A percentile compares a stretch with the other conserved stretches of the same genome.
Conservation (phyloP, 495 filamentous ascomycete genomes). For the Penicillium desertorum region DNA sequence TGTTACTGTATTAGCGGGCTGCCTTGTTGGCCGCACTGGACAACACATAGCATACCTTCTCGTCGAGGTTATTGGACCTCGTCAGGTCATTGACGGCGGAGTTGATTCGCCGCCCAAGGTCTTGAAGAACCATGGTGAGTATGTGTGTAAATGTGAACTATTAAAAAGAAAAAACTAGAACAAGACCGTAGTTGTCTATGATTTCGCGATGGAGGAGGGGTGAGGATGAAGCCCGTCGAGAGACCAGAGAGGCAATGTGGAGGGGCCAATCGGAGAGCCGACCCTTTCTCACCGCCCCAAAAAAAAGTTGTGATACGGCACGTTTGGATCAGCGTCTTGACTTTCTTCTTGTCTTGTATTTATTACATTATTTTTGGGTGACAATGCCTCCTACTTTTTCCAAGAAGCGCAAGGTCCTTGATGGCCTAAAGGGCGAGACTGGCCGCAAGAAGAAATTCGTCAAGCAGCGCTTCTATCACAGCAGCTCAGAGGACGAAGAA, state of each 20-base stretch:
- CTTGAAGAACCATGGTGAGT: conserved; percentile 89
- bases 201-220: conserved; percentile 23
- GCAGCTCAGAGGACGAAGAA: conserved; percentile 62
- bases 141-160: not conserved
- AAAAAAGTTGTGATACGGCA: conserved; percentile 34
- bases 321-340: conserved; percentile 9
- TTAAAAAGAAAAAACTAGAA: conserved; percentile 11
- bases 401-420: conserved; percentile 61
- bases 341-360: conserved; percentile 11
- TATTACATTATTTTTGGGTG: conserved; percentile 14
- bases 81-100: conserved; percentile 93
- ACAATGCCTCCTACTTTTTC: conserved; percentile 44
- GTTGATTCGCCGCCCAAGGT: conserved; percentile 97
- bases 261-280: conserved; percentile 42
- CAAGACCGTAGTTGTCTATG: conserved; percentile 8
- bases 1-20: conserved; percentile 36
- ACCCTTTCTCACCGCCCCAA: conserved; percentile 28
- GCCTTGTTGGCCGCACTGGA: conserved; percentile 5
- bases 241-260: conserved; percentile 31
- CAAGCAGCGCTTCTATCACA: conserved; percentile 70
- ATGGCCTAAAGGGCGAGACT: conserved; percentile 54
- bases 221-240: conserved; percentile 24
- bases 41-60: conserved; percentile 65
- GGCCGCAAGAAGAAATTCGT: conserved; percentile 66
- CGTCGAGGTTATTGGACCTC: conserved; percentile 85